Evolutionary conservation across 148 eudicot species (phyloP).

Genomic region (Rheum nobile): DNA sequence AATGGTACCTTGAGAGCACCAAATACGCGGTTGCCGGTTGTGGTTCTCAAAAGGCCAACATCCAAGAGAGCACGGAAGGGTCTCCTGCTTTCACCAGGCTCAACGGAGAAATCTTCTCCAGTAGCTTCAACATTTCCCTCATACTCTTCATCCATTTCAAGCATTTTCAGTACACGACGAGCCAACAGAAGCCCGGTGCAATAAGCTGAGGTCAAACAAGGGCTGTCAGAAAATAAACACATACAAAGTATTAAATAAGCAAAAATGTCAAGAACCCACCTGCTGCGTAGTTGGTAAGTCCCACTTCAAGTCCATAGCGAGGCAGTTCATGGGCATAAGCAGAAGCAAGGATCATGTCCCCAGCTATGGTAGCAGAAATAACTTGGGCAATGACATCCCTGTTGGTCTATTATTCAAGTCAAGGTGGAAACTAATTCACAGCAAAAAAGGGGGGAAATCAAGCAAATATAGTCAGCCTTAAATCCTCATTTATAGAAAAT

Average conservation of each 20-base stretch:
- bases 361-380: constrained; percentile 55
- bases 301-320: constrained; percentile 64
- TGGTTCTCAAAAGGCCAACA: constrained; percentile 75
- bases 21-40: constrained; percentile 82
- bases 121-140: constrained; percentile 82
- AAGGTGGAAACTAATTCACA: constrained; percentile 14
- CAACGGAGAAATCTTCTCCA: constrained; percentile 82
- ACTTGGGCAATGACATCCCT: constrained; percentile 63
- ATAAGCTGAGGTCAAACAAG: constrained; percentile 29
- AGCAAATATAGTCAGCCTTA: too few relatives aligned
- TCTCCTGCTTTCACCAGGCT: constrained; percentile 65
- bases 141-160: constrained; percentile 62
- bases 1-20: constrained; percentile 74
- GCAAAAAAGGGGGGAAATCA: not conserved
- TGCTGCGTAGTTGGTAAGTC: constrained; percentile 73
- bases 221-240: not conserved
- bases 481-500: too few relatives aligned
- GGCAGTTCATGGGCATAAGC: constrained; percentile 86
- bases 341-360: constrained; percentile 58
- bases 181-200: constrained; percentile 75
- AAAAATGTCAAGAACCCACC: constrained; percentile 20
- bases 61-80: constrained; percentile 87
- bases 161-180: constrained; percentile 53
- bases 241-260: not conserved
- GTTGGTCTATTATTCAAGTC: constrained; percentile 42